phyloP scores from a whole-genome alignment of 306 rosid genomes.

The Gillenia trifoliata region DNA sequence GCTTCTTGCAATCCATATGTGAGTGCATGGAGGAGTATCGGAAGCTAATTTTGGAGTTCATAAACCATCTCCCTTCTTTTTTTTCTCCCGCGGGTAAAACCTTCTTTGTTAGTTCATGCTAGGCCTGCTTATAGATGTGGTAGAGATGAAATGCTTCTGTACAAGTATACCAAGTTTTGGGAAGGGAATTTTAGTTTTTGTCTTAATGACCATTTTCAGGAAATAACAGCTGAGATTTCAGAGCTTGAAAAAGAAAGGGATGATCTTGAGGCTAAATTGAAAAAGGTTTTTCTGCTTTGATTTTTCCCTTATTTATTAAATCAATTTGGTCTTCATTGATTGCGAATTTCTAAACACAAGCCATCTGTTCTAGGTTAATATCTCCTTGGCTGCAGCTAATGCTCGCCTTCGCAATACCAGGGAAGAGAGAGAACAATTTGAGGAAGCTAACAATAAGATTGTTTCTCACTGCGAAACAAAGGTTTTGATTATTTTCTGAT shows the following conservation, averaged over 20 bases:
- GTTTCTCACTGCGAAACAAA: slow-evolving; percentile 74
- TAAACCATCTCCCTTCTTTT: background rate
- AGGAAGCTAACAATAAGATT: slow-evolving; percentile 92
- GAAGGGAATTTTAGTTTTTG: slow-evolving; percentile 15
- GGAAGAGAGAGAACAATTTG: slow-evolving; percentile 98
- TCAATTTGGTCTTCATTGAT: slow-evolving; percentile 10
- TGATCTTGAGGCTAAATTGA: slow-evolving; percentile 79
- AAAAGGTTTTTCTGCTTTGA: slow-evolving; percentile 48
- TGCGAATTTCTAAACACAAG: slow-evolving; percentile 13
- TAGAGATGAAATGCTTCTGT: slow-evolving; percentile 3
- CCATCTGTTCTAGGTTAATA: slow-evolving; percentile 56
- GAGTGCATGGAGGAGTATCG: background rate
- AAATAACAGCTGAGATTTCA: slow-evolving; percentile 63
- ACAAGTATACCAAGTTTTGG: slow-evolving; percentile 1
- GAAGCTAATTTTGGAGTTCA: background rate
- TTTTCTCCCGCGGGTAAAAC: background rate
- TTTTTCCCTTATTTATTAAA: background rate
- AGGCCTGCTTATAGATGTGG: background rate
- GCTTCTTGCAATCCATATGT: background rate
- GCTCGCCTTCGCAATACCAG: slow-evolving; percentile 73
- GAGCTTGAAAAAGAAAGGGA: slow-evolving; percentile 80
- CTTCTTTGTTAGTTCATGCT: background rate
- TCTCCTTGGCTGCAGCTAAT: slow-evolving; percentile 83
- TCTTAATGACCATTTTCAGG: slow-evolving; percentile 48
- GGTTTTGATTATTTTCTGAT: slow-evolving; percentile 33